These are phyloP conservation scores for Zygotorulaspora mrakii DNA, from an alignment of 1,139 yeast species.

Conservation along the genomic window DNA sequence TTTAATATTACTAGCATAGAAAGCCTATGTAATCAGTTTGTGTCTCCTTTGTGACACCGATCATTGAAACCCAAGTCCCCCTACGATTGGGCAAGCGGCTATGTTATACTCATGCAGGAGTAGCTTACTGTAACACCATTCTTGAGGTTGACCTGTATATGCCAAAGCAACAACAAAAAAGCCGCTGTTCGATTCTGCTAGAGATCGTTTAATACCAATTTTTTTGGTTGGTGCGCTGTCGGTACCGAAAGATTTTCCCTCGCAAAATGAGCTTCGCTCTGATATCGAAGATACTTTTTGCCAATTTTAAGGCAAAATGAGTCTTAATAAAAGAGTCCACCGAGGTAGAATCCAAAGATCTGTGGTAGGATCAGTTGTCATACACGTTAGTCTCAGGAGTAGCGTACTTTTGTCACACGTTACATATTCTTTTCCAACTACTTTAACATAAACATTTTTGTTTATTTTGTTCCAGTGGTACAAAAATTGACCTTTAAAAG, in stretches of 20 bases:
- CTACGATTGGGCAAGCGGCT: too few species aligned
- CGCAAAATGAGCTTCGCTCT: not conserved
- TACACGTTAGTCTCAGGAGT: too few species aligned
- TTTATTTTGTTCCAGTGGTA: not conserved
- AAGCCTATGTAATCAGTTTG: too few species aligned
- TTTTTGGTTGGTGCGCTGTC: conserved; percentile 1
- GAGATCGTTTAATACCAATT: not conserved
- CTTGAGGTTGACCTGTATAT: not conserved
- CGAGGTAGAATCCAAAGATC: too few species aligned
- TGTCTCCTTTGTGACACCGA: too few species aligned
- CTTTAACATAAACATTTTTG: not conserved
- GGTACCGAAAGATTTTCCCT: conserved; percentile 3
- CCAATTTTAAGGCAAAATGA: not conserved
- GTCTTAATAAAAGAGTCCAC: not conserved
- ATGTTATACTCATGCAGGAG: too few species aligned
- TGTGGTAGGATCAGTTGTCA: too few species aligned
- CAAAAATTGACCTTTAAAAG: not conserved
- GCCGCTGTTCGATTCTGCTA: conserved; percentile 1
- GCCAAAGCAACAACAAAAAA: too few species aligned
- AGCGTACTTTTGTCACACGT: not conserved
- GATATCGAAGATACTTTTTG: not conserved
- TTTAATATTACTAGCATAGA: too few species aligned
- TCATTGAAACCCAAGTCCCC: too few species aligned
- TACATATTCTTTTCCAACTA: not conserved
- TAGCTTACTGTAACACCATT: too few species aligned